A percentile compares a stretch with the other conserved stretches of the same genome.
Conservation (phyloP, 140 eudicot genomes). For the Cichorium intybus region DNA sequence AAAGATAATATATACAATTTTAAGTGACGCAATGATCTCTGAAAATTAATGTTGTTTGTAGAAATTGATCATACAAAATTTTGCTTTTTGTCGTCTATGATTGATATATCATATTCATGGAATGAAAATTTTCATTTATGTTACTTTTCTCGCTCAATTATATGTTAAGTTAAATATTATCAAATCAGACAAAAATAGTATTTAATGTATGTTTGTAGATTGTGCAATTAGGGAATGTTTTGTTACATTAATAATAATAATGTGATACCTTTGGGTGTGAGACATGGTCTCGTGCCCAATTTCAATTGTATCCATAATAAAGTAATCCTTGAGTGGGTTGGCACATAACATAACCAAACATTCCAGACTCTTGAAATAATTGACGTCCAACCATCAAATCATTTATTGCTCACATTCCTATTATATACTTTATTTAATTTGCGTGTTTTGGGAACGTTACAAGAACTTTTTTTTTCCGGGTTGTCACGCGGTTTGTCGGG, state of each 20-base stretch:
- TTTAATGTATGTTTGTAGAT: neutral
- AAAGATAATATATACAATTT: too few species aligned
- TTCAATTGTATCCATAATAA: slow-evolving; percentile 22
- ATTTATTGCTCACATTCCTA: slow-evolving; percentile 21
- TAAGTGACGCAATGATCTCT: too few species aligned
- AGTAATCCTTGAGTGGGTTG: slow-evolving; percentile 16
- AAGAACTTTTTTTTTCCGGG: too few species aligned
- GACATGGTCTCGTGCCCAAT: slow-evolving; percentile 2
- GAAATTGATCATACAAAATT: too few species aligned
- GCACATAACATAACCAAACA: slow-evolving; percentile 26
- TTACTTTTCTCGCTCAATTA: neutral
- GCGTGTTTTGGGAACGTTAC: too few species aligned
- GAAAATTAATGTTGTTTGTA: too few species aligned
- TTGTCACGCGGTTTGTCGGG: too few species aligned
- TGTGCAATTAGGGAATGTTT: slow-evolving; percentile 10
- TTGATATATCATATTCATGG: too few species aligned
- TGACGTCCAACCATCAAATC: slow-evolving; percentile 11
- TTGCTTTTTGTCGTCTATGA: neutral
- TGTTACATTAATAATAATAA: slow-evolving; percentile 20
- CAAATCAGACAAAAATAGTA: neutral
- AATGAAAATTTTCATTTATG: neutral
- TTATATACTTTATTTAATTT: too few species aligned
- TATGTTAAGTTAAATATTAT: neutral
- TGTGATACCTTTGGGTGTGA: neutral
- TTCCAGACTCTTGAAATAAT: slow-evolving; percentile 21